Base-by-base conservation (phyloP, 768 basidiomycete species). In the Collybia nuda region DNA sequence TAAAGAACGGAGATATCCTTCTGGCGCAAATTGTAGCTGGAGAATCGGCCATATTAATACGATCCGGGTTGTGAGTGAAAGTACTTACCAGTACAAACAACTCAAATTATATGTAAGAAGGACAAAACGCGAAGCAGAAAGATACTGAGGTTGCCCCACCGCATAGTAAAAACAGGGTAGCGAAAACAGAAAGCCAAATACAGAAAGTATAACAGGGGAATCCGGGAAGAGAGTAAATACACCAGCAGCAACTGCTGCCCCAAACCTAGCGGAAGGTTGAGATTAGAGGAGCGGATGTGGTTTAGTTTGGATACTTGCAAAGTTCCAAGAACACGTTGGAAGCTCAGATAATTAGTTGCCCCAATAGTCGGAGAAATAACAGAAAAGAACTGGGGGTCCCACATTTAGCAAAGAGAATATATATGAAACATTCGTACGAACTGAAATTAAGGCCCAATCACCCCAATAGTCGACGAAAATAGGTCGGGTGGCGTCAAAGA, bases 401-500 rank as follows among this genome's bases (percentile, higher is more conserved):
- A 29, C 19, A 22, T 42, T 32, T 32, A 11, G 32, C 9, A 32
- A 32, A 11, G 7, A 4, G 24, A 26, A 26, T 26, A 7, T 26
- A 7, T 49, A 44, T 48, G 26, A 48, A 22, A 7, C 32, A 4
- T 7, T 29, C 22, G 50, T 23, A 72, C 80, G 62, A 54, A 90
- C 93, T 40, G 94, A 94, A 47, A 98, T 90, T 61, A 99, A 71
- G 1, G 93, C 93, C 96, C 96, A 99, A 69, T 98, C 93, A 29
- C 95, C 95, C 59, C 85, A 81, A 58, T 88, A 93, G 41, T 85
- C 79, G 38, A 90, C 73, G 61, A 97, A 98, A 3, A 82, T 67
- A 4, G 85, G 86, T 21, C 94, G 75, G 1, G 90, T 94, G 15
- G 67, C 54, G 47, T 90, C 88, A 52, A 90, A 85, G 67, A 96